Evolutionary conservation across 2,329 filamentous ascomycete species (phyloP), one percentile per base, ranked within the genome.

Genomic region (Polychaeton citri): DNA sequence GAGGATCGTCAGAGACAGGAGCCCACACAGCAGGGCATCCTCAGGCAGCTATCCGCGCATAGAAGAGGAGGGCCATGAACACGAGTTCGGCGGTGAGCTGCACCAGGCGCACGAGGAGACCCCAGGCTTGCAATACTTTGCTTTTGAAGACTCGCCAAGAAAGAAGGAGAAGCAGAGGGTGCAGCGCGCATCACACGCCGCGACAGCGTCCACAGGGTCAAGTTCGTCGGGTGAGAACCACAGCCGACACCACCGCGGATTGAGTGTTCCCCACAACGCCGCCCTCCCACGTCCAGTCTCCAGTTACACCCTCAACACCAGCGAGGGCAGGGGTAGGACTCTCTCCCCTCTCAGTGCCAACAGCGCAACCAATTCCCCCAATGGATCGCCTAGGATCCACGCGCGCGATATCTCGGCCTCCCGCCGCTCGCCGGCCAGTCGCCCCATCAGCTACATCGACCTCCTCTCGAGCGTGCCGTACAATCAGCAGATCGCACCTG

Each of bases 401-500:
- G 63, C 57, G 9, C 65, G 69, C 30, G 64, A 64, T n/a, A 47
- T 64, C 3, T 72, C 72, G 3, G 54, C 61, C 5, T 70, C 65
- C 12, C 63, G 68, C 21, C 58, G 65, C 15, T 77, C 75, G 12
- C 74, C 74, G 3, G 71, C 74, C 41, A 64, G 58, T 35, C 62
- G 75, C 33, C 72, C 74, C 0, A 53, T 67, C 6, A 78, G 74
- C 5, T 76, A 76, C 46, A 60, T 79, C 19, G 73, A 79, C 48
- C 59, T 78, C 26, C 62, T 79, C 19, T 77, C 64, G 40, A 53
- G 72, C 43, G 62, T 74, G 2, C 82, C 82, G 1, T 93, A 92
- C 55, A 82, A 82, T 17, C 86, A 92, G 57, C 83, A 83, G 38
- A 75, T 61, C 58, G 84, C 61, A 51, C 83, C 63, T 53, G 64